Evolutionary conservation across 169 alveolate species (phyloP), one percentile per base, ranked within the genome.

Genomic region (Theileria equi): DNA sequence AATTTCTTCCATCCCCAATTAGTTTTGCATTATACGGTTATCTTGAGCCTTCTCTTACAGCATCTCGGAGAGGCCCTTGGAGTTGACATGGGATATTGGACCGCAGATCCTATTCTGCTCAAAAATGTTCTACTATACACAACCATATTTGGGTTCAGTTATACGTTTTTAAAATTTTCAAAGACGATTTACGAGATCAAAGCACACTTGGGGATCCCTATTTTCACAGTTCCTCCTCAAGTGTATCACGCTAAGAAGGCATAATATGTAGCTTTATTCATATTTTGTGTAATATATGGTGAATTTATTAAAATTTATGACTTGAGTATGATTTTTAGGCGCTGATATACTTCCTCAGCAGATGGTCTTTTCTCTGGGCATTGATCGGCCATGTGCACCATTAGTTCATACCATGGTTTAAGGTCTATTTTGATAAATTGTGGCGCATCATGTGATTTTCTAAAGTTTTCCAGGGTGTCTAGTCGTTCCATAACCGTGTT

Each of bases 401-500:
- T 86, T 65, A 91, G 82, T 45, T 82, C 90, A 44, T 72, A 57
- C 95, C 94, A 89, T 48, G 92, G 91, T 17, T 73, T 55, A 62
- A 80, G 83, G 34, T 80, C 66, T 48, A 48, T 62, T 48, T 65
- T 68, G 16, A 92, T 89, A 78, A 77, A 89, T 23, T 52, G 88
- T 19, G 96, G 96, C 13, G 88, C 96, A 45, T 69, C 61, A 49
- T 81, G 80, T 38, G 72, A 63, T 25, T 49, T 81, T 49, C 95
- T 64, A 77, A 90, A 90, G 36, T 76, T 86, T 60, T 90, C 94
- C 59, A 92, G 86, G 31, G 88, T 83, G 44, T 84, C 79, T 50
- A 87, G 80, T 31, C 95, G 67, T 72, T 92, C 96, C 95, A 92
- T 90, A 31, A 88, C 88, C 3, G 96, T 92, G 52, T 55, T 82